Percentiles rank a stretch among this genome's conserved stretches.
These are phyloP conservation scores for Parathielavia hyrcaniae DNA, from an alignment of 495 filamentous ascomycete genomes.

Conservation along the genomic window DNA sequence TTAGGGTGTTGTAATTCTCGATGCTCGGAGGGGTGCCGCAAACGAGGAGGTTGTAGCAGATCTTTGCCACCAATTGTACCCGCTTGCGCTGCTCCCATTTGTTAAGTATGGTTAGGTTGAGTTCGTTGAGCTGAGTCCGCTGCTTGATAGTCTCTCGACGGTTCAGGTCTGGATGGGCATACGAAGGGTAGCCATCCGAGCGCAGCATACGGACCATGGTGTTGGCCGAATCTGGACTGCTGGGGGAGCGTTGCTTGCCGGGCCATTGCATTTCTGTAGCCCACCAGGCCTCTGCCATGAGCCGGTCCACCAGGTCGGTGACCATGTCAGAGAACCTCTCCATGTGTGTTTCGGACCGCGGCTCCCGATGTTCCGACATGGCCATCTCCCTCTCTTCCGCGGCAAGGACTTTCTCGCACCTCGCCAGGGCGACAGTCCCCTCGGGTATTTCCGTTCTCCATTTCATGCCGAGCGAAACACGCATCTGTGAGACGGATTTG, in stretches of 20 bases:
- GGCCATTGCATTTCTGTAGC: constrained; percentile 14
- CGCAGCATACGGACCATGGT: constrained; percentile 28
- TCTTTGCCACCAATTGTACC: constrained; percentile 43
- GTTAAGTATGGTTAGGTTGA: constrained; percentile 33
- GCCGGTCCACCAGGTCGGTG: constrained; percentile 24
- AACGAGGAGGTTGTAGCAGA: constrained; percentile 62
- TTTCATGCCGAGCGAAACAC: neutral
- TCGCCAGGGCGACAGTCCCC: constrained; percentile 4
- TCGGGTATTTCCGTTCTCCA: neutral
- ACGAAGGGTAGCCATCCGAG: constrained; percentile 35
- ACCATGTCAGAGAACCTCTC: constrained; percentile 14
- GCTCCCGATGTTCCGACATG: constrained; percentile 11
- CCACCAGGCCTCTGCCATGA: constrained; percentile 24
- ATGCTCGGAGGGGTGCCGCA: constrained; percentile 52
- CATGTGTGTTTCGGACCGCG: constrained; percentile 14
- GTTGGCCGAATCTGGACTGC: constrained; percentile 29
- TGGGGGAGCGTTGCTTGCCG: neutral
- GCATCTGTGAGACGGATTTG: neutral
- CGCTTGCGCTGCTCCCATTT: constrained; percentile 19
- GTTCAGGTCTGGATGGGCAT: constrained; percentile 25
- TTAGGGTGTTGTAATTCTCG: constrained; percentile 60
- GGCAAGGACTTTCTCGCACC: constrained; percentile 14
- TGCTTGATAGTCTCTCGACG: constrained; percentile 6
- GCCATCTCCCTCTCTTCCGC: constrained; percentile 10
- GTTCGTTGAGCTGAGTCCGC: constrained; percentile 30